Evolutionary conservation across 2,329 filamentous ascomycete species (phyloP), one percentile per base, ranked within the genome.

Genomic region (Fusarium subtropicale): DNA sequence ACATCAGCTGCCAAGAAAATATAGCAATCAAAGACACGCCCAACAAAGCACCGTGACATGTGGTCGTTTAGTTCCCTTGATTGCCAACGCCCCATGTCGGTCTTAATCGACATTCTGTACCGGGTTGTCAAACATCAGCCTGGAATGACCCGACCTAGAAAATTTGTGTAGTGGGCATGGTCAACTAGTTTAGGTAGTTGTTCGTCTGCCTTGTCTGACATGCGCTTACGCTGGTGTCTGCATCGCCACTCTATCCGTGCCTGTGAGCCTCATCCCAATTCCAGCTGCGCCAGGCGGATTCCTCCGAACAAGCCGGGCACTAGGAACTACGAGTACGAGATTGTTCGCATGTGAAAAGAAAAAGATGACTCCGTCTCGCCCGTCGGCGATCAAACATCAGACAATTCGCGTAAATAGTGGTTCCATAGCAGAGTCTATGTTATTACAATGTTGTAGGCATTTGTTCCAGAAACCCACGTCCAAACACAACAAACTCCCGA

Each of bases 251-350:
- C 33, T 52, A 28, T 13, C 22, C 11, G 24, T 67, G 48, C 61
- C 54, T 60, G 39, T 20, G 50, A 53, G 66, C 53, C 53, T 69
- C 42, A 53, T 9, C 46, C 30, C 20, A 53, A 56, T 44, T 39
- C 30, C 56, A 63, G 36, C 46, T 61, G 33, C 36, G 60, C 58
- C 45, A 42, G n/a, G 62, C 52, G 62, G 47, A 56, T 69, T 66
- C 60, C 44, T 63, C 47, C 50, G 62, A 60, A 64, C 50, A 39
- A 71, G 63, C 58, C 58, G 63, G 67, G 67, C 63, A 63, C 16
- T 60, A 28, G 45, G 34, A 30, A 39, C 30, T 54, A 58, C 48
- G 47, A 44, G 42, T 44, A 48, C 63, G 48, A 63, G 58, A 53
- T 63, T 52, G 41, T 20, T 33, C 33, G 24, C 31, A 54, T 39